Evolutionary conservation across 768 basidiomycete species (phyloP), one percentile per base, ranked within the genome.

Genomic region (Amanita thiersii): DNA sequence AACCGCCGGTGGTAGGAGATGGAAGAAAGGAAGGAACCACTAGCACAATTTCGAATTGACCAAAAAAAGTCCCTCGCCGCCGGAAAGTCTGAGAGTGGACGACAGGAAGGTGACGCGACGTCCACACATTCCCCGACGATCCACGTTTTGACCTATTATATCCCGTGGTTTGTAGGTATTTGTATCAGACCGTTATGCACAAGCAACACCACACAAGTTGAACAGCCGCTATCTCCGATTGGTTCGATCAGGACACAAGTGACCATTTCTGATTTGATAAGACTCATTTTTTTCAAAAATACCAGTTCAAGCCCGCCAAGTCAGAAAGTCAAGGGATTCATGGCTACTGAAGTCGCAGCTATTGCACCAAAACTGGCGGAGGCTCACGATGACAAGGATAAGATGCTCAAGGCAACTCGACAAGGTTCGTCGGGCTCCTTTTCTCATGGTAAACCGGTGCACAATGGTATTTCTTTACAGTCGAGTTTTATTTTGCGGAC

Each of bases 401-500:
- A 70, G 43, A 64, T 70, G 52, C 47, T 61, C 36, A 73, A 66
- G 40, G 77, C 75, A 1, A 66, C 66, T 42, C 69, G 68, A 50
- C 81, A 85, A 55, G 66, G 82, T 76, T 46, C 42, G 70, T 57
- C 14, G 30, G 7, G n/a, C 33, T 32, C 26, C 17, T 6, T 37
- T 11, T 36, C 18, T 19, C 12, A n/a, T 15, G 1, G n/a, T 31
- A 36, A 4, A 26, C 5, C 18, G 24, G 12, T 12, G 20, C 23
- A 10, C n/a, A 1, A 10, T 12, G 30, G 26, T 4, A 12, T 3
- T 6, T 18, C 6, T 18, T n/a, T 6, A 20, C 42, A 96, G 93
- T 94, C 53, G 87, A 92, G 57, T 97, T 96, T 62, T 96, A 97
- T 69, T 92, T 98, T 63, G 86, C 86, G 39, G 91, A 94, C 61